Evolutionary conservation across 2,329 filamentous ascomycete genomes (phyloP).

Genomic region (Microcera coccophila): DNA sequence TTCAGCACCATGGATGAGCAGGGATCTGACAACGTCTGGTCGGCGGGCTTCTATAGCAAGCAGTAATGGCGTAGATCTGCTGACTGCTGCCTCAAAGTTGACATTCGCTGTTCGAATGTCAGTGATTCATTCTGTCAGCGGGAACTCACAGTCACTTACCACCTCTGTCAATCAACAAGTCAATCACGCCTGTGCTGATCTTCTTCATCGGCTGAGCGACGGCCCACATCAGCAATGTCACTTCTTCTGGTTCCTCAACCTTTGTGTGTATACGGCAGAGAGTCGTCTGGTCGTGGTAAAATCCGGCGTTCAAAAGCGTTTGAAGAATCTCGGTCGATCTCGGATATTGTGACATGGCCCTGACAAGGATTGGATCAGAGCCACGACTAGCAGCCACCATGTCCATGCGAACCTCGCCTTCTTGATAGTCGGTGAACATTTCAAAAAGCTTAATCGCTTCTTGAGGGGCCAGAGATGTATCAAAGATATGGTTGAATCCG

Average conservation of each 20-base stretch:
- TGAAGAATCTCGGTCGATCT: constrained; percentile 50
- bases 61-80: constrained; percentile 56
- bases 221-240: constrained; percentile 58
- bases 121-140: constrained; percentile 7
- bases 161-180: constrained; percentile 49
- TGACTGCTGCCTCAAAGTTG: constrained; percentile 50
- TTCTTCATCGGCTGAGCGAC: constrained; percentile 60
- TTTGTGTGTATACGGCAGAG: constrained; percentile 42
- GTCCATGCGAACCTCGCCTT: constrained; percentile 48
- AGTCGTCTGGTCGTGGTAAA: constrained; percentile 54
- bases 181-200: constrained; percentile 55
- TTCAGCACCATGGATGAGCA: constrained; percentile 57
- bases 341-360: constrained; percentile 53
- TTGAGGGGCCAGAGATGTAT: constrained; percentile 47
- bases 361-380: constrained; percentile 47
- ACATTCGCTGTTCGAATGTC: no score
- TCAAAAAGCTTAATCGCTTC: constrained; percentile 48
- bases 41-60: constrained; percentile 54
- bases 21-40: constrained; percentile 52
- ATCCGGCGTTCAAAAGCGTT: constrained; percentile 53
- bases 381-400: constrained; percentile 43
- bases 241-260: constrained; percentile 48
- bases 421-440: constrained; percentile 48
- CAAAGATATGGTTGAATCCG: constrained; percentile 56
- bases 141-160: constrained; percentile 27